phyloP scores from a whole-genome alignment of 1,284 basidiomycete species.

The Earliella scabrosa region DNA sequence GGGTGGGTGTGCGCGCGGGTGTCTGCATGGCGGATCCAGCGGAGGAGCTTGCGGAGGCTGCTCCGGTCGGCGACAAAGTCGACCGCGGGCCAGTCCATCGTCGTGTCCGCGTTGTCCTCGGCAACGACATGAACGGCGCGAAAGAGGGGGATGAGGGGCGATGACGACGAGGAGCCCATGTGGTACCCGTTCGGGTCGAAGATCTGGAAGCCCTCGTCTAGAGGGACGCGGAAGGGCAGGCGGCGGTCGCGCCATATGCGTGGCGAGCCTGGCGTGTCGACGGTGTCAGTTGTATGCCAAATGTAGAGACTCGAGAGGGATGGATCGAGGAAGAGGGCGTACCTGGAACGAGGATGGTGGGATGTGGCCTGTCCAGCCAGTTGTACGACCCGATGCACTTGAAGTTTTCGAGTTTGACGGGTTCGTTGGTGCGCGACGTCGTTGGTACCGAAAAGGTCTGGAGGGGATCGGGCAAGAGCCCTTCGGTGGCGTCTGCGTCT shows the following conservation, averaged over 20 bases:
- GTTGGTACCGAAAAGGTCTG: not conserved
- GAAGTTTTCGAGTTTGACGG: conserved; percentile 11
- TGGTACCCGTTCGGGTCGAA: conserved; percentile 55
- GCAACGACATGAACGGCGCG: conserved; percentile 47
- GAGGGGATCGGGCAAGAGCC: conserved; percentile 3
- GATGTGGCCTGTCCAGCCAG: conserved; percentile 44
- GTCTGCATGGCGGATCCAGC: conserved; percentile 44
- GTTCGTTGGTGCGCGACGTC: not conserved
- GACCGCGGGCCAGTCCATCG: conserved; percentile 49
- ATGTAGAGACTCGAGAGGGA: too few relatives aligned
- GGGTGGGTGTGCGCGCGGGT: too few relatives aligned
- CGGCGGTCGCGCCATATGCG: conserved; percentile 50
- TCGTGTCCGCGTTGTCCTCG: conserved; percentile 26
- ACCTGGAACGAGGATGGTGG: conserved; percentile 61
- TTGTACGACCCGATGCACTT: conserved; percentile 56
- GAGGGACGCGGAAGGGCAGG: conserved; percentile 48
- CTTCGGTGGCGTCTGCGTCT: conserved; percentile 10
- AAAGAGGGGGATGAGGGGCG: conserved; percentile 51
- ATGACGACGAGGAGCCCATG: conserved; percentile 34
- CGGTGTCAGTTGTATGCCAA: not conserved
- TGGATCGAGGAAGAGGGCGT: not conserved
- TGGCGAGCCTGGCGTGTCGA: conserved; percentile 48
- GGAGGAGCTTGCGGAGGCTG: conserved; percentile 54
- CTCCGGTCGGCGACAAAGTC: conserved; percentile 65
- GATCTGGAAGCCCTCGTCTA: conserved; percentile 48